Evolutionary conservation across 768 basidiomycete species (phyloP).

Genomic region (Kwoniella heveanensis): DNA sequence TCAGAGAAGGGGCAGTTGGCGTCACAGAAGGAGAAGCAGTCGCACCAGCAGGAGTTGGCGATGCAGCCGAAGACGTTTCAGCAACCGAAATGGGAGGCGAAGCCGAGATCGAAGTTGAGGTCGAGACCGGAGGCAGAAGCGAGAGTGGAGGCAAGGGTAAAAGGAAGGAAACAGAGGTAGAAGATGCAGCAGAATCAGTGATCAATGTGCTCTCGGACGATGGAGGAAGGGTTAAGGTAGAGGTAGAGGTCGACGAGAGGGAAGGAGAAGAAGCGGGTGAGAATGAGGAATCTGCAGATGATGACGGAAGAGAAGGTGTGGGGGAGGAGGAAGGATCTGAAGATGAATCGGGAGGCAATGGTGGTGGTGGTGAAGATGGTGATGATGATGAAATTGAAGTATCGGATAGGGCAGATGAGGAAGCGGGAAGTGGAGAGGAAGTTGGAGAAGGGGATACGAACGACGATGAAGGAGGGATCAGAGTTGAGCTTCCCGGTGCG

Average conservation of each 20-base stretch:
- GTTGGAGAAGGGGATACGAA: no score
- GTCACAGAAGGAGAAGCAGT: no score
- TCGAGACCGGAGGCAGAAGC: slow-evolving; percentile 1
- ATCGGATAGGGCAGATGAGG: no score
- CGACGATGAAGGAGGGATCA: no score
- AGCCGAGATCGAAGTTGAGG: neutral
- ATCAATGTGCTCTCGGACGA: neutral
- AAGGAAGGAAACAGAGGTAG: neutral
- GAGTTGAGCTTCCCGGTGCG: no score
- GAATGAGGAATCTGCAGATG: neutral
- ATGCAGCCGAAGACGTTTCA: neutral
- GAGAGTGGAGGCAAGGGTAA: neutral
- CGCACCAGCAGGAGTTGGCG: neutral
- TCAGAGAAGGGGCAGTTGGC: no score
- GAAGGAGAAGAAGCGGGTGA: neutral
- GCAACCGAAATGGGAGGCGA: neutral
- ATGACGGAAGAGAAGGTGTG: neutral
- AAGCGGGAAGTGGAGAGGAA: no score
- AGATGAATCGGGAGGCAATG: no score
- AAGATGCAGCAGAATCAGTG: neutral
- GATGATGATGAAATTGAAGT: no score
- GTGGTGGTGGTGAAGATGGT: no score
- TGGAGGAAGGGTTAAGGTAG: no score
- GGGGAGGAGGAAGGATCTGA: neutral
- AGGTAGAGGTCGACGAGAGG: no score